Percentiles rank a stretch among this genome's conserved stretches.
phyloP scores from a whole-genome alignment of 2,329 filamentous ascomycete genomes.

The Cladophialophora yegresii region DNA sequence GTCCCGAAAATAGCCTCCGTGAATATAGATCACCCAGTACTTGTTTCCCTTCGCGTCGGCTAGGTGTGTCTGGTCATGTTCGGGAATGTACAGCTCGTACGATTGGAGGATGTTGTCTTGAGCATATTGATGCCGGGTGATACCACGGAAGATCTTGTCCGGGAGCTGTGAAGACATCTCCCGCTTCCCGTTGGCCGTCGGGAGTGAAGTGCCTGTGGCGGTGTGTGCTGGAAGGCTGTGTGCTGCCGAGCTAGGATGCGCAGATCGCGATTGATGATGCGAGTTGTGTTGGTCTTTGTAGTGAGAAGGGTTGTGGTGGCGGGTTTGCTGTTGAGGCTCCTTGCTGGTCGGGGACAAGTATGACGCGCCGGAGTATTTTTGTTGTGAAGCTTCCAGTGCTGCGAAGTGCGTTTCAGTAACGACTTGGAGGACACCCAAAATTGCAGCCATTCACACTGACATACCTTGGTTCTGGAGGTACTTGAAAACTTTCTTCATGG shows the following conservation, averaged over 20 bases:
- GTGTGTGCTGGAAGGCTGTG: slow-evolving; percentile 16
- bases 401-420: not conserved
- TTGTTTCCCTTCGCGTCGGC: slow-evolving; percentile 11
- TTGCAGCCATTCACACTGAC: not conserved
- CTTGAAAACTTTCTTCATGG: slow-evolving; percentile 33
- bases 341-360: slow-evolving; percentile 28
- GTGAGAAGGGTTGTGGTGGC: slow-evolving; percentile 11
- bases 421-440: not conserved
- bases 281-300: slow-evolving; percentile 17
- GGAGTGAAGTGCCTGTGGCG: slow-evolving; percentile 1
- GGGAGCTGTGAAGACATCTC: slow-evolving; percentile 12
- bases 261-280: slow-evolving; percentile 11
- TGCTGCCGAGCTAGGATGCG: slow-evolving; percentile 9
- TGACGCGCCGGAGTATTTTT: slow-evolving; percentile 27
- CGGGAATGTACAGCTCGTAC: slow-evolving; percentile 34
- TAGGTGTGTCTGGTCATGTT: slow-evolving; percentile 12
- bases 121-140: slow-evolving; percentile 35
- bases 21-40: slow-evolving; percentile 44
- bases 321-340: slow-evolving; percentile 29
- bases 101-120: slow-evolving; percentile 36
- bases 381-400: slow-evolving; percentile 30
- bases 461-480: slow-evolving; percentile 35
- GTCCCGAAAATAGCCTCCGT: slow-evolving; percentile 55
- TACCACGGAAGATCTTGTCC: slow-evolving; percentile 20
- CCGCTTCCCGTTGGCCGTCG: slow-evolving; percentile 8